Evolutionary conservation across 805 yeast species (phyloP), one percentile per base, ranked within the genome.

Genomic region (Metschnikowia rubicola): DNA sequence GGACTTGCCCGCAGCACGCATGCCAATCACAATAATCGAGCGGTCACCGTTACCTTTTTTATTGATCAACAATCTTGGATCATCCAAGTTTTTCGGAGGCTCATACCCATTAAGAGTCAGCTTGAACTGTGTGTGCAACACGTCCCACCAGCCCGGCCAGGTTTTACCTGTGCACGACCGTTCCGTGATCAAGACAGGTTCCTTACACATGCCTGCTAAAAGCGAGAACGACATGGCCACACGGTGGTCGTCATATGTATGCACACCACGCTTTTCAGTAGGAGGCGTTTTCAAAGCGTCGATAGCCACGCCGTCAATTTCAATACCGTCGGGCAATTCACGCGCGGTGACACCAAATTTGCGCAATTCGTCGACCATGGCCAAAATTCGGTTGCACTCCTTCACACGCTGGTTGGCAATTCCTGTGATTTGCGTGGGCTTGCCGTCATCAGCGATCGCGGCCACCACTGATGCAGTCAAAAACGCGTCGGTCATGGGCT

Each of bases 91-190:
- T 9, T 52, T 50, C n/a, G 41, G 47, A 51, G 65, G 58, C 35
- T 87, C 95, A 57, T 74, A 74, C 26, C 99, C 99, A 58, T 82
- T 86, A 33, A 94, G 66, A 10, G 66, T 59, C 26, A 80, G 85
- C 17, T 81, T 77, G 58, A 94, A 80, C 40, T 76, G 68, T 41
- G 86, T 78, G 62, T 83, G 90, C 53, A 94, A 73, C 32, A 83
- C 78, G 68, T 94, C 99, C 99, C 99, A 94, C 99, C 99, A 94
- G 34, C 97, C 98, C 17, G 99, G 99, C 99, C 99, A 94, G 0
- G 99, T 94, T 71, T 94, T 94, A 47, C 92, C 95, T 1, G 97
- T 95, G 63, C 97, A 89, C 26, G 86, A 80, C 68, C 97, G 82
- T 62, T 92, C 97, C 55, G 84, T 81, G 49, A 94, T 81, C 53